Conservation (phyloP, 2,329 filamentous ascomycete species). For the Alternaria hordeiaustralica region DNA sequence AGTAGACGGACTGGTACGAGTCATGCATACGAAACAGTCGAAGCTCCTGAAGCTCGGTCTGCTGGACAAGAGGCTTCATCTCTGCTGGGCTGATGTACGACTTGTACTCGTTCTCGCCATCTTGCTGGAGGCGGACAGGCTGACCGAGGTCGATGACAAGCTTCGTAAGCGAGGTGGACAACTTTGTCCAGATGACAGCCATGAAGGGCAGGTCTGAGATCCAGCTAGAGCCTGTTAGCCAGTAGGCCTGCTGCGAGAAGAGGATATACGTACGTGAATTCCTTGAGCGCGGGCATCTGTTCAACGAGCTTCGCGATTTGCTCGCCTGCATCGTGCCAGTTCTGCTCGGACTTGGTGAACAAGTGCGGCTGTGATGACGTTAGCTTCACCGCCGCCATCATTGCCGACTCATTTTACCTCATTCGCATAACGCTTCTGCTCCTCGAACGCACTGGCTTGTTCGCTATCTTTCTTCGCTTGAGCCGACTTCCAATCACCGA, state of each 20-base stretch:
- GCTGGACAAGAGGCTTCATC: conserved; percentile 32
- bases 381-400: background rate
- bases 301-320: conserved; percentile 26
- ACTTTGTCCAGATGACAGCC: conserved; percentile 24
- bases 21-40: conserved; percentile 37
- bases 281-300: conserved; percentile 29
- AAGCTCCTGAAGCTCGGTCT: conserved; percentile 35
- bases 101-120: conserved; percentile 15
- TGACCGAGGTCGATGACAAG: conserved; percentile 37
- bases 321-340: conserved; percentile 26
- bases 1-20: conserved; percentile 35
- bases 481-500: conserved; percentile 31
- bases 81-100: conserved; percentile 31
- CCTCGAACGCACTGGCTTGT: no score
- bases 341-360: background rate
- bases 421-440: background rate
- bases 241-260: background rate
- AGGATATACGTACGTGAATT: conserved; percentile 34
- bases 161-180: conserved; percentile 32
- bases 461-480: background rate
- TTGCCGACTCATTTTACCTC: background rate
- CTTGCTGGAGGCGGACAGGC: conserved; percentile 24
- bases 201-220: conserved; percentile 36
- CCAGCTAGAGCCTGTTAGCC: conserved; percentile 33
- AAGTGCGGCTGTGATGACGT: background rate